Evolutionary conservation across 495 filamentous ascomycete genomes (phyloP), one percentile per base, ranked within the genome.

Genomic region (Aspergillus leporis): DNA sequence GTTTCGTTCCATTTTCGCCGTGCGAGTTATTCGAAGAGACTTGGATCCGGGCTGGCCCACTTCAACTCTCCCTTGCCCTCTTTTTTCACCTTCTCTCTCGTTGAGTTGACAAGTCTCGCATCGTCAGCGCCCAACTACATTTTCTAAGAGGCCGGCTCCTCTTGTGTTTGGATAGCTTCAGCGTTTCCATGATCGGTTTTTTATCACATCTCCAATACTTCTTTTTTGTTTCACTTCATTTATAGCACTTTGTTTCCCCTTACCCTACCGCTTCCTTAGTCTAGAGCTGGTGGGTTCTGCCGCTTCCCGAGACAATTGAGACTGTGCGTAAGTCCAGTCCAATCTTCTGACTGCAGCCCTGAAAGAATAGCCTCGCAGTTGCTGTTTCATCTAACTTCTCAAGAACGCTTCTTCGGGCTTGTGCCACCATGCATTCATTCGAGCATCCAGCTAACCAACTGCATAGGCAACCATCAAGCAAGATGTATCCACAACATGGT

Each of bases 401-500:
- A 45, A 41, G 48, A 32, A 55, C 65, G 66, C 65, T 61, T 66
- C 64, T 58, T 45, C 50, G 46, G 36, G 18, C 28, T 50, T 46
- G 49, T 62, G 25, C 25, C 25, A 66, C 66, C 63, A 57, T 59
- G 60, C 8, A 58, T 60, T 34, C 18, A 30, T 61, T 66, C 58
- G 46, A 51, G 46, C 22, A 60, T 66, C 55, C 49, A 50, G 54
- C 58, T 51, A 19, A 41, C 59, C 36, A 51, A 47, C 7, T 22
- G 16, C 3, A 14, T n/a, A 47, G 43, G 21, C 19, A 22, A 21
- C 19, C 21, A 31, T 23, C 3, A n/a, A 36, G 51, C 28, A 70
- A 64, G 31, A 83, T 83, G 81, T 83, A 82, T 70, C 70, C 81
- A 43, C 79, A 82, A 64, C 73, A 74, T 55, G 73, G 74, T 70